Conservation (phyloP, 176 grass and related monocot genomes). For the Hordeum marinum region DNA sequence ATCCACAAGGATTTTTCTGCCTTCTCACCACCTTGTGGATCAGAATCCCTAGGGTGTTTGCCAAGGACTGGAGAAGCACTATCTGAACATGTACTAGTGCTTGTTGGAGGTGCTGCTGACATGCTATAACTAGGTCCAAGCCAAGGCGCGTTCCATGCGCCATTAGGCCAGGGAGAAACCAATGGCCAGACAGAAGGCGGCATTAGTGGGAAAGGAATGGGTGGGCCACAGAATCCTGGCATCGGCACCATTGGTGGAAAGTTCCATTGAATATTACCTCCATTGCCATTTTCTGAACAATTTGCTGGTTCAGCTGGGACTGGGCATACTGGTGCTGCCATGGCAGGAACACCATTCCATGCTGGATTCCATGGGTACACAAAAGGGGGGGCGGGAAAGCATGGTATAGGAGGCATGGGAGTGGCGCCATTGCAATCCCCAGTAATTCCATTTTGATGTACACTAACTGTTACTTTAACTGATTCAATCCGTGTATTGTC, state of each 20-base stretch:
- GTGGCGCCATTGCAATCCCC: constrained; percentile 33
- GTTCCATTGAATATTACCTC: constrained; percentile 39
- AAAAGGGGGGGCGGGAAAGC: constrained; percentile 43
- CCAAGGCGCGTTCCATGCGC: constrained; percentile 59
- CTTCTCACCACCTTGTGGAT: constrained; percentile 22
- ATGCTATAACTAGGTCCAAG: neutral
- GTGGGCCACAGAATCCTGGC: constrained; percentile 33
- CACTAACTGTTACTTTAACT: constrained; percentile 13
- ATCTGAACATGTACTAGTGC: constrained; percentile 20
- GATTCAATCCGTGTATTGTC: constrained; percentile 13
- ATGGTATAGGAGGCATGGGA: constrained; percentile 44
- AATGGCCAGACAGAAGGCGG: constrained; percentile 46
- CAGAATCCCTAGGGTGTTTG: constrained; percentile 74
- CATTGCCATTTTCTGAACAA: constrained; percentile 27
- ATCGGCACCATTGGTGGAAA: constrained; percentile 24
- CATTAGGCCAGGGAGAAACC: constrained; percentile 54
- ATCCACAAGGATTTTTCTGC: constrained; percentile 45
- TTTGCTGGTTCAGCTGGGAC: constrained; percentile 34
- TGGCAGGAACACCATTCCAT: constrained; percentile 44
- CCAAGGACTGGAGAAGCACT: constrained; percentile 40
- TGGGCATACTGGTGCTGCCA: constrained; percentile 42
- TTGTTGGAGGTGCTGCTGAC: constrained; percentile 18
- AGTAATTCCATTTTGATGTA: constrained; percentile 35
- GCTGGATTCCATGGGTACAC: constrained; percentile 53
- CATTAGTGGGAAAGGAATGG: constrained; percentile 44